phyloP scores from a whole-genome alignment of 2,329 filamentous ascomycete species.

The Paraconiothyrium brasiliense region DNA sequence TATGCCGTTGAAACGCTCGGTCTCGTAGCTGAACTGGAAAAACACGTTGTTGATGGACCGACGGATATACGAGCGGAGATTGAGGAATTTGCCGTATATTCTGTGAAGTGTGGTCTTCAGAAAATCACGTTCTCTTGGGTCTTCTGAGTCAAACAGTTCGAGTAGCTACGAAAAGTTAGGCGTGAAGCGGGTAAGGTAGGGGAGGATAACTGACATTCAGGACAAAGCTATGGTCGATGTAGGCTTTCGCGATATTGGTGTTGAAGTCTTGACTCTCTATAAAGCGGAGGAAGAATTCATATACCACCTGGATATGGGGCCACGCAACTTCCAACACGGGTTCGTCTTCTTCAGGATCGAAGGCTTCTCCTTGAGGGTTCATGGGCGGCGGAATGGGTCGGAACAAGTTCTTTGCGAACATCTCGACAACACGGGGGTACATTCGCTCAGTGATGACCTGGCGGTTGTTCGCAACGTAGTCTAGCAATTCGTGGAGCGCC shows the following conservation, averaged over 20 bases:
- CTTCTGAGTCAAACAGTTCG: conserved; percentile 98
- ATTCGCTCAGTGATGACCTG: conserved; percentile 99
- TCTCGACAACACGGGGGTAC: conserved; percentile 98
- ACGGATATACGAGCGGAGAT: conserved; percentile 94
- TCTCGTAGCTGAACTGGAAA: conserved; percentile 99
- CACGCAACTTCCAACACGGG: conserved; percentile 97
- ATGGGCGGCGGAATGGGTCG: conserved; percentile 95
- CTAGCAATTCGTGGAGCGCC: conserved; percentile 92
- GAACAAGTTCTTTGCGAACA: conserved; percentile 99
- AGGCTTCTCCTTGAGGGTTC: conserved; percentile 97
- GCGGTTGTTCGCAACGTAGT: conserved; percentile 98
- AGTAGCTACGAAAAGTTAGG: conserved; percentile 68
- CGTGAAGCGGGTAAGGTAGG: neutral
- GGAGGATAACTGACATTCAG: conserved; percentile 66
- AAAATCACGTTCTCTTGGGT: conserved; percentile 95
- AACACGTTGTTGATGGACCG: conserved; percentile 99
- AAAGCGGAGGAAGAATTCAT: conserved; percentile 98
- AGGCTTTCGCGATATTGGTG: conserved; percentile 98
- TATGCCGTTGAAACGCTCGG: conserved; percentile 97
- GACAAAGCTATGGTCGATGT: conserved; percentile 98
- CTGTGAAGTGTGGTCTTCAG: conserved; percentile 97
- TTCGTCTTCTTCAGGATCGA: conserved; percentile 98
- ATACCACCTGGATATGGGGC: conserved; percentile 99
- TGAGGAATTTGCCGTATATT: conserved; percentile 99
- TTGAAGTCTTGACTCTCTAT: conserved; percentile 99